Percentiles rank a stretch among this genome's conserved stretches.
These are phyloP conservation scores for Adansonia grandidieri DNA, from an alignment of 441 rosid genomes.

Conservation along the genomic window DNA sequence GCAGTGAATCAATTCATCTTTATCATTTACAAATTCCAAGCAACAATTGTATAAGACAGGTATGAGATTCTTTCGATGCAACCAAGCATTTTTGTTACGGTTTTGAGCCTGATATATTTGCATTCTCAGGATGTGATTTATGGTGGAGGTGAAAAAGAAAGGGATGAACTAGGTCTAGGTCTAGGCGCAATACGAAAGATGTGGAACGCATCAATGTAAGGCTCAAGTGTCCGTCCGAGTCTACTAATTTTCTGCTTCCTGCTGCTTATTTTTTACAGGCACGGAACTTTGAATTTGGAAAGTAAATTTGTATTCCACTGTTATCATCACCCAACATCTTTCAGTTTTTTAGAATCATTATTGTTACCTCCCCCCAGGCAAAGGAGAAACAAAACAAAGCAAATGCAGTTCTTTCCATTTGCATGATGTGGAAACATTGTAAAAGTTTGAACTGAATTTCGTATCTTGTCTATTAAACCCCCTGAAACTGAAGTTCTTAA, in stretches of 20 bases:
- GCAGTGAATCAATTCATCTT: neutral
- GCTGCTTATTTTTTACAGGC: neutral
- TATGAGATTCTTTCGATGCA: slow-evolving; percentile 30
- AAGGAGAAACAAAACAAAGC: neutral
- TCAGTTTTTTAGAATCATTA: no score
- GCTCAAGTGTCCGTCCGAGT: slow-evolving; percentile 20
- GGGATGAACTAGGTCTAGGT: slow-evolving; percentile 55
- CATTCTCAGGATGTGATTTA: slow-evolving; percentile 86
- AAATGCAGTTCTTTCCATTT: no score
- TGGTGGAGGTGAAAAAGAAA: slow-evolving; percentile 91
- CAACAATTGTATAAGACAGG: neutral
- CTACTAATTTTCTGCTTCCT: slow-evolving; percentile 1
- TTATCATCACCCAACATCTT: no score
- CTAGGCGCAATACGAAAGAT: slow-evolving; percentile 65
- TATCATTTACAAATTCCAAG: neutral
- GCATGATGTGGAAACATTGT: no score
- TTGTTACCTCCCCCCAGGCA: no score
- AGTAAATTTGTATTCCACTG: no score
- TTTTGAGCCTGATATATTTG: slow-evolving; percentile 99
- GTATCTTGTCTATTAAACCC: no score
- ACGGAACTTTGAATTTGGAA: no score
- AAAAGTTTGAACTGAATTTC: neutral
- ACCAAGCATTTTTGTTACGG: slow-evolving; percentile 47
- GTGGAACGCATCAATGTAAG: slow-evolving; percentile 94
- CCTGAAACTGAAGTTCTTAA: no score